A percentile compares a stretch with the other conserved stretches of the same genome.
phyloP scores from a whole-genome alignment of 2,329 filamentous ascomycete genomes.

The Aspergillus sp. region DNA sequence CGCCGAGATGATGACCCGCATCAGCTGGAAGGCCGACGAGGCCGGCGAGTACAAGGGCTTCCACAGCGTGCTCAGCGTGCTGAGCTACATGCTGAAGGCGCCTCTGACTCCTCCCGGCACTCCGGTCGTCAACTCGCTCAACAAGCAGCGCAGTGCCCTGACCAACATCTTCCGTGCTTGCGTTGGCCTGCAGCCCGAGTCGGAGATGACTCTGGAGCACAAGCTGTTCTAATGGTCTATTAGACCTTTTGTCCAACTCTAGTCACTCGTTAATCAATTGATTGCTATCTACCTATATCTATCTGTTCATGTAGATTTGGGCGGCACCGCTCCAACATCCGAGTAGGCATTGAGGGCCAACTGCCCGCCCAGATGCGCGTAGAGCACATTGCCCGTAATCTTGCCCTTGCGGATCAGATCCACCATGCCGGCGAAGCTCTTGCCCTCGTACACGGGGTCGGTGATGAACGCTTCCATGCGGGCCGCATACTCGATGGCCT shows the following conservation, averaged over 20 bases:
- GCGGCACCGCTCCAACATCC: conserved; percentile 28
- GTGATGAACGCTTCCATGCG: conserved; percentile 70
- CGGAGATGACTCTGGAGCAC: conserved; percentile 98
- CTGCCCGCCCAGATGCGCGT: conserved; percentile 70
- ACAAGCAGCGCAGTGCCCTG: conserved; percentile 90
- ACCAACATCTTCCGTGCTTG: conserved; percentile 99
- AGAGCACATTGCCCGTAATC: conserved; percentile 66
- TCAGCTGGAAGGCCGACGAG: conserved; percentile 76
- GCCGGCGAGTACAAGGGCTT: conserved; percentile 80
- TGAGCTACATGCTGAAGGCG: conserved; percentile 98
- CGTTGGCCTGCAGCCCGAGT: conserved; percentile 93
- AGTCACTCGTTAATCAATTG: conserved; percentile 25
- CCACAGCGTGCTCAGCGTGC: conserved; percentile 93
- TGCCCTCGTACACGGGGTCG: conserved; percentile 74
- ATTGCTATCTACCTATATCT: neutral
- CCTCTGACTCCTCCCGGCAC: conserved; percentile 92
- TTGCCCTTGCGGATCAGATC: conserved; percentile 64
- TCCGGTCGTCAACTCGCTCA: conserved; percentile 90
- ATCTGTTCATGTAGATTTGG: neutral
- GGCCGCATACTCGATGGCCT: conserved; percentile 68
- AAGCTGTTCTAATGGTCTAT: conserved; percentile 78
- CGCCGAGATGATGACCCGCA: conserved; percentile 97
- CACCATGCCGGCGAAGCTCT: conserved; percentile 71
- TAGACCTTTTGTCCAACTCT: conserved; percentile 20
- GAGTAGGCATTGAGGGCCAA: conserved; percentile 68